These are phyloP conservation scores for Ilyonectria destructans DNA, from an alignment of 2,329 filamentous ascomycete genomes.

Conservation along the genomic window DNA sequence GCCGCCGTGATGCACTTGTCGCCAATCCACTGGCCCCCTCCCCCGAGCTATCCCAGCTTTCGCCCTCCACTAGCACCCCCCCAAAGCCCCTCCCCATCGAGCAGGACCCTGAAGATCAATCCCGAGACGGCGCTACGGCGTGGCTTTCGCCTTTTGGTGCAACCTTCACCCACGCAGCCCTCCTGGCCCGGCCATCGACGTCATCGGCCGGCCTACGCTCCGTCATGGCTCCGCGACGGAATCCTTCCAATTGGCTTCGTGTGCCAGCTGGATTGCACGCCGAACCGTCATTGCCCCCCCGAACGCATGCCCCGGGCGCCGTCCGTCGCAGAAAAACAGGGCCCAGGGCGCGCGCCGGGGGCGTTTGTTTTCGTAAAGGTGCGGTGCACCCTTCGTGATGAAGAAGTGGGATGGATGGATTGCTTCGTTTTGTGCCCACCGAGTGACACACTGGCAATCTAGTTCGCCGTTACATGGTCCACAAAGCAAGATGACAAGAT, in stretches of 20 bases:
- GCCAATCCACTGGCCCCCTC: neutral
- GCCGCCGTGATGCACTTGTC: neutral
- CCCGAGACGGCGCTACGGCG: conserved; percentile 32
- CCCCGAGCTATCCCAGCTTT: neutral
- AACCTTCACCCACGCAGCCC: conserved; percentile 9
- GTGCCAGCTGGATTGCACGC: conserved; percentile 10
- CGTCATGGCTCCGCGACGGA: conserved; percentile 36
- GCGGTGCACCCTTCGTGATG: neutral
- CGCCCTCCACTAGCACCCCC: conserved; percentile 12
- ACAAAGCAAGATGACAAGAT: neutral
- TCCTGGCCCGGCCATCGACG: conserved; percentile 38
- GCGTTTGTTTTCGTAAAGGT: neutral
- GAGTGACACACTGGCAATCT: neutral
- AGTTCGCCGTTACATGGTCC: neutral
- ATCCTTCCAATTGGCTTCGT: conserved; percentile 39
- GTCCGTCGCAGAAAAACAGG: neutral
- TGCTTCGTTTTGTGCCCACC: neutral
- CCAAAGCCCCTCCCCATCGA: conserved; percentile 35
- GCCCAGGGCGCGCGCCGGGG: neutral
- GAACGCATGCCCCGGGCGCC: conserved; percentile 15
- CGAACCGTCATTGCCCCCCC: conserved; percentile 1
- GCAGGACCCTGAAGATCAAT: conserved; percentile 50
- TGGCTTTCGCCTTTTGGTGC: conserved; percentile 31
- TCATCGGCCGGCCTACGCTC: conserved; percentile 38
- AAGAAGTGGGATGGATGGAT: neutral